Conservation (phyloP, 257 asterid species). For the Eustoma russellianum region DNA sequence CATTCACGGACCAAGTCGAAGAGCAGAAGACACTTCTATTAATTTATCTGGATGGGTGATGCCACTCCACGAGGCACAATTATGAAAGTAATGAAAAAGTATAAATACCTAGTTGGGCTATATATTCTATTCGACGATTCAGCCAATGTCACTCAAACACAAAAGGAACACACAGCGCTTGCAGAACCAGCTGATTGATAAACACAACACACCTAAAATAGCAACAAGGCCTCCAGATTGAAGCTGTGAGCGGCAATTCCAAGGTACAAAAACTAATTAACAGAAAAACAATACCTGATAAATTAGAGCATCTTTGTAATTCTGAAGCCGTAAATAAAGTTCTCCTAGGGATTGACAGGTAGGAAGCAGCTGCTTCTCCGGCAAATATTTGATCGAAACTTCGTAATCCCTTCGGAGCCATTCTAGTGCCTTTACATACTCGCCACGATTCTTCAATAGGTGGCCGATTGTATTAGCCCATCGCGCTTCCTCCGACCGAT, state of each 20-base stretch:
- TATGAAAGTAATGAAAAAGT: too few species aligned
- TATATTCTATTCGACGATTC: too few species aligned
- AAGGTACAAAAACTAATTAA: too few species aligned
- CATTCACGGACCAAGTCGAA: too few species aligned
- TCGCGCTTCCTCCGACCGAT: slow-evolving; percentile 82
- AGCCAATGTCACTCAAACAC: too few species aligned
- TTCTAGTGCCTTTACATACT: slow-evolving; percentile 69
- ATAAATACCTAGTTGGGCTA: too few species aligned
- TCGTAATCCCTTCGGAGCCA: slow-evolving; percentile 91
- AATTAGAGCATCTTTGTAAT: slow-evolving; percentile 45
- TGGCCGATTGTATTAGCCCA: slow-evolving; percentile 88
- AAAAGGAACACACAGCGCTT: too few species aligned
- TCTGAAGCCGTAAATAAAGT: slow-evolving; percentile 60
- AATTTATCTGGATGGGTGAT: too few species aligned
- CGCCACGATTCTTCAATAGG: slow-evolving; percentile 74
- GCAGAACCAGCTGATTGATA: too few species aligned
- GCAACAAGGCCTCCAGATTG: background rate
- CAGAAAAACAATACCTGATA: slow-evolving; percentile 42
- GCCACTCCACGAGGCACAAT: too few species aligned
- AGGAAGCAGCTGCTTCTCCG: slow-evolving; percentile 65
- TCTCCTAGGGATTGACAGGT: slow-evolving; percentile 97
- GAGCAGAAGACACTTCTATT: too few species aligned
- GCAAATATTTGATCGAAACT: slow-evolving; percentile 41
- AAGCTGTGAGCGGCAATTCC: background rate
- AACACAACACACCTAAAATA: background rate